Evolutionary conservation across 169 alveolate species (phyloP).

Genomic region (Hepatocystis sp.): DNA sequence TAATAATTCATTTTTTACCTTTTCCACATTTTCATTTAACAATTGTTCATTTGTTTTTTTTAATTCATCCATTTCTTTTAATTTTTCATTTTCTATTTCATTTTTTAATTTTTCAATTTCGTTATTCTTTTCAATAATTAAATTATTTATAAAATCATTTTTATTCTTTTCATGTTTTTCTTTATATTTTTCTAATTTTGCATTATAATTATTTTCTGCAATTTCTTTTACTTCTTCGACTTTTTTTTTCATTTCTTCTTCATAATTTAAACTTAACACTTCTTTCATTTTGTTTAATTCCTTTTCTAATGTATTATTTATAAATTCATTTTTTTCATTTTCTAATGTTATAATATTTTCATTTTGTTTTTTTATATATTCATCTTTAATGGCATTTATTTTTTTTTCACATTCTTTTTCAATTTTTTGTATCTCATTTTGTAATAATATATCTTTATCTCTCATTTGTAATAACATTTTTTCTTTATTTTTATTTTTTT

Average conservation of each 20-base stretch:
- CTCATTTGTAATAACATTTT: slow-evolving; percentile 10
- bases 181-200: slow-evolving; percentile 61
- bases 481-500: slow-evolving; percentile 30
- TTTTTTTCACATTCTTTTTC: slow-evolving; percentile 23
- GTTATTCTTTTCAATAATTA: slow-evolving; percentile 49
- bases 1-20: slow-evolving; percentile 1
- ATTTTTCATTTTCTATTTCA: slow-evolving; percentile 35
- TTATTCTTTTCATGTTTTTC: slow-evolving; percentile 60
- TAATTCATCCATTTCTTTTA: slow-evolving; percentile 15
- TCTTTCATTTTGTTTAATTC: slow-evolving; percentile 14
- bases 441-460: slow-evolving; percentile 15
- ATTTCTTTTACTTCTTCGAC: slow-evolving; percentile 23
- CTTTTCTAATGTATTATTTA: slow-evolving; percentile 4
- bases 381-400: slow-evolving; percentile 7
- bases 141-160: slow-evolving; percentile 61
- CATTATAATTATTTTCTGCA: slow-evolving; percentile 33
- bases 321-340: slow-evolving; percentile 15
- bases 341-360: not conserved
- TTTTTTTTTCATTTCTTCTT: slow-evolving; percentile 5
- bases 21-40: slow-evolving; percentile 11
- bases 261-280: slow-evolving; percentile 6
- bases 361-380: slow-evolving; percentile 14
- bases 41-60: slow-evolving; percentile 30
- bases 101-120: slow-evolving; percentile 22
- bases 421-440: slow-evolving; percentile 41